Evolutionary conservation across 768 basidiomycete genomes (phyloP).

Genomic region (Leccinum boreale): DNA sequence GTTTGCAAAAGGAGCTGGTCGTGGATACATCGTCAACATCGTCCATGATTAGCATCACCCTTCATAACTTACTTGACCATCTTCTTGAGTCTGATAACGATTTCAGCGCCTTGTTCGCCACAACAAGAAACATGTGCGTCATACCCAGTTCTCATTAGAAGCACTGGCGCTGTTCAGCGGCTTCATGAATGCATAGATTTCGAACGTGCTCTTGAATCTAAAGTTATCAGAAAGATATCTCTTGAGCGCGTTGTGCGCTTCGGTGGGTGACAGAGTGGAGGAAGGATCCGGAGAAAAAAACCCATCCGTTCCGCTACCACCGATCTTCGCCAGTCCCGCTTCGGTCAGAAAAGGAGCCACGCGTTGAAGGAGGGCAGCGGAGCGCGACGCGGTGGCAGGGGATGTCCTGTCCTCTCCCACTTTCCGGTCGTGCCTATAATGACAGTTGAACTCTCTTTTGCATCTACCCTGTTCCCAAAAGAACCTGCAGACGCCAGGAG

Average conservation of each 20-base stretch:
- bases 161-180: constrained; percentile 37
- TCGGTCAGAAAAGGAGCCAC: constrained; percentile 45
- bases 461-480: constrained; percentile 50
- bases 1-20: constrained; percentile 39
- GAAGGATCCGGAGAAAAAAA: constrained; percentile 37
- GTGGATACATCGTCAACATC: neutral
- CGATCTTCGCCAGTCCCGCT: constrained; percentile 42
- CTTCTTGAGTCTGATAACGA: constrained; percentile 39
- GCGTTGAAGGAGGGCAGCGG: constrained; percentile 17
- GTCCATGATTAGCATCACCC: neutral
- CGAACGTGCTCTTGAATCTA: constrained; percentile 37
- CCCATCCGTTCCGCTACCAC: constrained; percentile 40
- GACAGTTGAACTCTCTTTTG: constrained; percentile 44
- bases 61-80: constrained; percentile 44
- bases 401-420: constrained; percentile 2
- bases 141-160: constrained; percentile 42
- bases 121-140: constrained; percentile 1
- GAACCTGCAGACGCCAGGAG: constrained; percentile 42
- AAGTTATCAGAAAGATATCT: constrained; percentile 42
- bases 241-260: constrained; percentile 45
- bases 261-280: constrained; percentile 38
- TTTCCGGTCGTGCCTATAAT: constrained; percentile 35
- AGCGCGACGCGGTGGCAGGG: constrained; percentile 7
- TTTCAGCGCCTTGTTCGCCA: neutral
- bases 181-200: constrained; percentile 46